These are phyloP conservation scores for Pyrrhoderma lamaoense DNA, from an alignment of 1,284 basidiomycete species.

Conservation along the genomic window DNA sequence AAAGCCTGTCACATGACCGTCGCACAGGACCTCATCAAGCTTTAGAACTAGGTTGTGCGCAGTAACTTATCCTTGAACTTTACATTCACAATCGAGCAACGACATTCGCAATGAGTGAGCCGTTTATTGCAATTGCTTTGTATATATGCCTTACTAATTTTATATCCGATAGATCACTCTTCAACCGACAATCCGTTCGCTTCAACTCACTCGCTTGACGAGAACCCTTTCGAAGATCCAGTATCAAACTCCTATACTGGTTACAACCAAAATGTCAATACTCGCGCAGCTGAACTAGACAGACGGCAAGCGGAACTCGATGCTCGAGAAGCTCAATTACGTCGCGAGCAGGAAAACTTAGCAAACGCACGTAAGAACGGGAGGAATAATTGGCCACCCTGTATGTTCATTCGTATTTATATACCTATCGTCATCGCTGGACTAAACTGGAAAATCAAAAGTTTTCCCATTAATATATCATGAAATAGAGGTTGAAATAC, in stretches of 20 bases:
- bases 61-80: too few species aligned
- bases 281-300: conserved; percentile 25
- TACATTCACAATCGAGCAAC: too few species aligned
- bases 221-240: conserved; percentile 81
- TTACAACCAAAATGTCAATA: conserved; percentile 18
- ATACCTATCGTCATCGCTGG: conserved; percentile 14
- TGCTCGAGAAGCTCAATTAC: conserved; percentile 27
- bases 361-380: conserved; percentile 76
- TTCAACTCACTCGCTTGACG: conserved; percentile 74
- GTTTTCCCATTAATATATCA: conserved; percentile 94
- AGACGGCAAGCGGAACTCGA: conserved; percentile 27
- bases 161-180: background rate
- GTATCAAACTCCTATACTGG: conserved; percentile 12
- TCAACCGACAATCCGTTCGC: conserved; percentile 65
- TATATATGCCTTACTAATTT: background rate
- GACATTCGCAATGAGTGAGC: background rate
- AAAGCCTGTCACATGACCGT: too few species aligned
- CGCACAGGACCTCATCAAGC: too few species aligned
- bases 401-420: conserved; percentile 36
- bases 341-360: conserved; percentile 62
- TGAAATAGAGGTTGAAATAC: conserved; percentile 85
- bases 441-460: conserved; percentile 26
- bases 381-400: conserved; percentile 86
- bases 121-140: conserved; percentile 3
- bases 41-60: too few species aligned